Base-by-base conservation (phyloP, 2,329 filamentous ascomycete species). In the Pyrenochaeta sp. region DNA sequence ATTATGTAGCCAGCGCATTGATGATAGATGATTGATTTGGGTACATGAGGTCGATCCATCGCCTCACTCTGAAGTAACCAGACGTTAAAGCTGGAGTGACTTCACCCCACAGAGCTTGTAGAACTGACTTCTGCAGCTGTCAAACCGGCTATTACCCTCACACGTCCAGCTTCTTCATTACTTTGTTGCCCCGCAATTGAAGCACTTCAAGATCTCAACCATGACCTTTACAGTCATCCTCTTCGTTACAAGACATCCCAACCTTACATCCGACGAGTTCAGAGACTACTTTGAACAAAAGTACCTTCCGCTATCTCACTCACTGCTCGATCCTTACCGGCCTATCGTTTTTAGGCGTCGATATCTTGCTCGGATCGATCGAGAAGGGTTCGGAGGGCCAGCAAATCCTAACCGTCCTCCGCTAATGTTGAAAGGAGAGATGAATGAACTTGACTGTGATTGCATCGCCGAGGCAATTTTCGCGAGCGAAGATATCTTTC, bases 171-270 rank as follows among this genome's bases (percentile, higher is more conserved):
- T 24, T 15, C 25, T 24, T 15, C 32, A 32, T 24, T 32, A 12
- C 25, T 13, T 46, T 27, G 9, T 22, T 19, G 34, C 19, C 5
- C 24, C 5, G 22, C 19, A 27, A 28, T 25, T 15, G 5, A 15
- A 12, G 7, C 50, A 42, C 40, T 22, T 46, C 24, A 25, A 37
- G 28, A 37, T 10, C 28, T 44, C 53, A 54, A 36, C 4, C 40
- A 73, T 74, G 69, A 48, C 67, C 1, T 75, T 68, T 56, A 65
- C 62, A 36, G 54, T 71, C 55, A 24, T 74, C 32, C 50, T 72
- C 19, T 72, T 72, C 53, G 28, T 74, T 24, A 72, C 68, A 2
- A 62, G 72, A 42, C 68, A 59, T 12, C 53, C 66, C 22, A 43
- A 42, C 27, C 52, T 73, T 39, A 65, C 67, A 3, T 55, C 67